Conservation (phyloP, 2,329 filamentous ascomycete species). For the Beauveria asiatica region DNA sequence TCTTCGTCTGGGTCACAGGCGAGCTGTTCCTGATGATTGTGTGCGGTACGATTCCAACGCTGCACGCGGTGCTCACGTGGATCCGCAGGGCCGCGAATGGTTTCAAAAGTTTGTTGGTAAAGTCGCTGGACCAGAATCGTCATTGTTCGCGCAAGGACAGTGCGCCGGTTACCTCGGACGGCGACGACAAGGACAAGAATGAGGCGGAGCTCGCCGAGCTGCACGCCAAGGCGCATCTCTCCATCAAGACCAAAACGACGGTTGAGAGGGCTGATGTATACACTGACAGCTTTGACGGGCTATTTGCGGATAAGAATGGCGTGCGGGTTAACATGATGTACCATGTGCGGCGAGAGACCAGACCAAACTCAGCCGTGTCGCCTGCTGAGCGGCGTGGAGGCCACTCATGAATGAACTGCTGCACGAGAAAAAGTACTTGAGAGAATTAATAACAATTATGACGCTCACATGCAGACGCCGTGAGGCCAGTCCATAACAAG, state of each 20-base stretch:
- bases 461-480: too few species aligned
- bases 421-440: too few species aligned
- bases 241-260: slow-evolving; percentile 14
- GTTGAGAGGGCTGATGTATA: slow-evolving; percentile 7
- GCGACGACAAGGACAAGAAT: slow-evolving; percentile 1
- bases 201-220: slow-evolving; percentile 11
- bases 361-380: slow-evolving; percentile 11
- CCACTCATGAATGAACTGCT: background rate
- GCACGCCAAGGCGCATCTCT: slow-evolving; percentile 11
- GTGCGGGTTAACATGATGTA: slow-evolving; percentile 15
- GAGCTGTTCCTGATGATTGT: slow-evolving; percentile 19
- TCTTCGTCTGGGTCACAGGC: slow-evolving; percentile 17
- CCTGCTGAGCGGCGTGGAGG: background rate
- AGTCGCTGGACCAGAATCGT: background rate
- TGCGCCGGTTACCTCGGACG: slow-evolving; percentile 2
- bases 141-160: slow-evolving; percentile 3
- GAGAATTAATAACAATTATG: too few species aligned
- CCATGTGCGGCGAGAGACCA: slow-evolving; percentile 12
- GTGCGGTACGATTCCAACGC: slow-evolving; percentile 16
- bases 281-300: slow-evolving; percentile 10
- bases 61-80: slow-evolving; percentile 14
- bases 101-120: background rate
- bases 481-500: too few species aligned
- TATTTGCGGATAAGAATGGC: slow-evolving; percentile 11
- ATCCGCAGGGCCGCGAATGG: slow-evolving; percentile 6